These are phyloP conservation scores for Apiospora pterosperma DNA, from an alignment of 2,329 filamentous ascomycete species.

Conservation along the genomic window DNA sequence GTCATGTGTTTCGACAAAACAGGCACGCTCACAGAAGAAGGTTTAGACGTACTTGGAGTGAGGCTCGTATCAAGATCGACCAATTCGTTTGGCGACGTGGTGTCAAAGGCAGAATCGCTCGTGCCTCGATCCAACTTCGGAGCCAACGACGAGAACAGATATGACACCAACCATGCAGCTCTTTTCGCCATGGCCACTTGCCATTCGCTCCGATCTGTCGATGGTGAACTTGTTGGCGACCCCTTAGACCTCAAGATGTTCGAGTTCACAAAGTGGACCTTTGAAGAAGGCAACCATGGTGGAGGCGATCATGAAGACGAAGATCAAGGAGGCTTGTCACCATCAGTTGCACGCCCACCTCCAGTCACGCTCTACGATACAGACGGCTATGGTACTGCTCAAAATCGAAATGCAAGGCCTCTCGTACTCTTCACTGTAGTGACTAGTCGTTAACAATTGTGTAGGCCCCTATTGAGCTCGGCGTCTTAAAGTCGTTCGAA, in stretches of 20 bases:
- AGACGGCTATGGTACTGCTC: constrained; percentile 21
- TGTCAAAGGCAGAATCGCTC: constrained; percentile 61
- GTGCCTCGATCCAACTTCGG: constrained; percentile 39
- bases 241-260: constrained; percentile 98
- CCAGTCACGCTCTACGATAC: constrained; percentile 50
- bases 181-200: constrained; percentile 97
- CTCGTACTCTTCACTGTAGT: constrained; percentile 16
- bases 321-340: constrained; percentile 71
- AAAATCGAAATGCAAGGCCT: constrained; percentile 23
- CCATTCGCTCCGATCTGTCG: constrained; percentile 83
- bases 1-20: constrained; percentile 99
- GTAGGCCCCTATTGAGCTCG: constrained; percentile 70
- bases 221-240: constrained; percentile 86
- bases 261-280: constrained; percentile 89
- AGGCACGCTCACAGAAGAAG: constrained; percentile 95
- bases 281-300: constrained; percentile 78
- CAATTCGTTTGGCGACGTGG: constrained; percentile 69
- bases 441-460: neutral
- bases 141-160: constrained; percentile 25
- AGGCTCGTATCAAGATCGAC: constrained; percentile 66
- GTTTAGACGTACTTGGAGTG: constrained; percentile 87
- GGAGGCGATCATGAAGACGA: constrained; percentile 65
- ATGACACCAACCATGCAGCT: constrained; percentile 51
- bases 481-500: constrained; percentile 87
- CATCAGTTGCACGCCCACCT: constrained; percentile 86